Percentiles rank a stretch among this genome's conserved stretches.
phyloP scores from a whole-genome alignment of 495 filamentous ascomycete genomes.

The Trichoderma virens region DNA sequence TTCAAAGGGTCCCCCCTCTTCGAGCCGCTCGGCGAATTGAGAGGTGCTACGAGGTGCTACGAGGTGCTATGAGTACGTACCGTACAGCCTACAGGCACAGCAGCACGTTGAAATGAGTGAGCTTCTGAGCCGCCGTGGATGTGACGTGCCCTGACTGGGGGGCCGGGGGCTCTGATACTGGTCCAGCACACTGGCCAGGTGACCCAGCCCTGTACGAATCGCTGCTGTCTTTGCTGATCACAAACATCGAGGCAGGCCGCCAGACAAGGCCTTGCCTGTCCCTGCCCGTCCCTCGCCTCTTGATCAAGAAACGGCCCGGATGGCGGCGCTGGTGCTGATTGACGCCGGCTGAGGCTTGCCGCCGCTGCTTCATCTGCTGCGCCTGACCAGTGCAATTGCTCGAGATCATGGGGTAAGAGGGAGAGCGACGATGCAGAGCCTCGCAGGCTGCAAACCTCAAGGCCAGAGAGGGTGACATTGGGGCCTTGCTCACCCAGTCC shows the following conservation, averaged over 20 bases:
- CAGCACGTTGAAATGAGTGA: too few relatives aligned
- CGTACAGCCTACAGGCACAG: background rate
- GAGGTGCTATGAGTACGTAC: background rate
- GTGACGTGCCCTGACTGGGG: conserved; percentile 8
- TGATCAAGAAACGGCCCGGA: background rate
- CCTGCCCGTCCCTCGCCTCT: background rate
- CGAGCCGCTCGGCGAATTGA: conserved; percentile 3
- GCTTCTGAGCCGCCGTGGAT: conserved; percentile 7
- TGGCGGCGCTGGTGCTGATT: background rate
- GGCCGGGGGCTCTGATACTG: conserved; percentile 4
- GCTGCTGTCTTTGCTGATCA: conserved; percentile 3
- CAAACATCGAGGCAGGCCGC: background rate
- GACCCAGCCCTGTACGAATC: conserved; percentile 7
- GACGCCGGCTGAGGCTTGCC: background rate
- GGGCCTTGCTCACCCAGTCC: background rate
- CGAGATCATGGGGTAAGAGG: background rate
- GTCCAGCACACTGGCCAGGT: conserved; percentile 7
- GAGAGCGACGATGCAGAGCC: background rate
- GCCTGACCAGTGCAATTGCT: background rate
- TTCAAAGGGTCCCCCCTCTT: background rate
- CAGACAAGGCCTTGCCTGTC: background rate
- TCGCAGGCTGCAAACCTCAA: background rate
- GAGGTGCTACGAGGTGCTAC: background rate
- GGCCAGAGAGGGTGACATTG: background rate
- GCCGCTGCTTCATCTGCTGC: background rate